Evolutionary conservation across 768 basidiomycete genomes (phyloP).

Genomic region (Suillus fuscotomentosus): DNA sequence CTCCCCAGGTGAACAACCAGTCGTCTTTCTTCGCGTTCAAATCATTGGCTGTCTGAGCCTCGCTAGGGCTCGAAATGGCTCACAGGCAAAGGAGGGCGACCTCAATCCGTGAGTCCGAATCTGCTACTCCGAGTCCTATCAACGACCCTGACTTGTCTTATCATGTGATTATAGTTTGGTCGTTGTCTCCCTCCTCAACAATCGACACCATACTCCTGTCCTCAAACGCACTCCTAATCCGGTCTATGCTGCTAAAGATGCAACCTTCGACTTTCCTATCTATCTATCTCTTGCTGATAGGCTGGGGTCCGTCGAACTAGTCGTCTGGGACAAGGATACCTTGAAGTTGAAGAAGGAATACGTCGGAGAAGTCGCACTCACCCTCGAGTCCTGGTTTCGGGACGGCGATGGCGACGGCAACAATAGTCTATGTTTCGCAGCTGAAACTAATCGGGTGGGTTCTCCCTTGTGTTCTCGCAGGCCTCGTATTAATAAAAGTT

Average conservation of each 20-base stretch:
- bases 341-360: constrained; percentile 78
- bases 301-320: constrained; percentile 75
- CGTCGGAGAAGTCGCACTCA: constrained; percentile 81
- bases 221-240: constrained; percentile 73
- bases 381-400: constrained; percentile 80
- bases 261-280: constrained; percentile 89
- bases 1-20: constrained; percentile 58
- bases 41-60: constrained; percentile 64
- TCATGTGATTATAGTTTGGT: constrained; percentile 52
- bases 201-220: constrained; percentile 70
- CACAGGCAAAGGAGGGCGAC: constrained; percentile 65
- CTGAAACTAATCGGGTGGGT: constrained; percentile 67
- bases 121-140: not conserved
- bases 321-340: constrained; percentile 94
- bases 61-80: constrained; percentile 19
- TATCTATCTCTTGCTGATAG: constrained; percentile 72
- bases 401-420: constrained; percentile 20
- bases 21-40: constrained; percentile 67
- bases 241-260: constrained; percentile 58
- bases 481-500: constrained; percentile 2
- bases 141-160: constrained; percentile 4
- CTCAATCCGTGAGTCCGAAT: constrained; percentile 69
- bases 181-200: constrained; percentile 58
- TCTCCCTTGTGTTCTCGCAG: too few species aligned
- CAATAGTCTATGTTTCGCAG: constrained; percentile 50